Conservation (phyloP, 2,329 filamentous ascomycete species). For the Diplodia scrobiculata region DNA sequence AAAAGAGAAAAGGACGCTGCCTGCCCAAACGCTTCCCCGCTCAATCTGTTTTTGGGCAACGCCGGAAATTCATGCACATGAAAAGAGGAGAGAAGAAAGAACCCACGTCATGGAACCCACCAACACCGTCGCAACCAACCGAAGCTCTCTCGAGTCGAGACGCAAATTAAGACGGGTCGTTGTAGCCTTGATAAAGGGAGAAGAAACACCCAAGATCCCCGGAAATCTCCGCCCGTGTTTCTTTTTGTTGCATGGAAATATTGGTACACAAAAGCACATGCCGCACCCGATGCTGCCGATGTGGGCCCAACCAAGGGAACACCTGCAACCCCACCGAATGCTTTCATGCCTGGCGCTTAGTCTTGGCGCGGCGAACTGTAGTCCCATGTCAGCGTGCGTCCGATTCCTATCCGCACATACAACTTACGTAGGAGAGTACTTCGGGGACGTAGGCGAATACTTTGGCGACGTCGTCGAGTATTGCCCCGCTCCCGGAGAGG, state of each 20-base stretch:
- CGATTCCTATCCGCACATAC: constrained; percentile 29
- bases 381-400: not conserved
- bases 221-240: not conserved
- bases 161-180: constrained; percentile 24
- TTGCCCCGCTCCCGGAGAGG: constrained; percentile 41
- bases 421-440: constrained; percentile 53
- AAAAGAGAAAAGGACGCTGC: not conserved
- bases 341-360: not conserved
- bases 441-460: constrained; percentile 50
- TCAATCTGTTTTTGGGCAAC: constrained; percentile 28
- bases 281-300: not conserved
- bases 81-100: not conserved
- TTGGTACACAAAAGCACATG: not conserved
- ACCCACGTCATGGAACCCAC: constrained; percentile 2
- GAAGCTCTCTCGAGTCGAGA: not conserved
- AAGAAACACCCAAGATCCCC: not conserved
- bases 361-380: constrained; percentile 23
- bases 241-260: not conserved
- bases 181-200: constrained; percentile 12
- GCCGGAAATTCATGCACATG: constrained; percentile 23
- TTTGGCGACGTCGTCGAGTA: constrained; percentile 47
- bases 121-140: constrained; percentile 19
- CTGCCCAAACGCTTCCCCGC: constrained; percentile 9
- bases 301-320: constrained; percentile 27
- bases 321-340: not conserved